These are phyloP conservation scores for Immersiella caudata DNA, from an alignment of 495 filamentous ascomycete genomes.

Conservation along the genomic window DNA sequence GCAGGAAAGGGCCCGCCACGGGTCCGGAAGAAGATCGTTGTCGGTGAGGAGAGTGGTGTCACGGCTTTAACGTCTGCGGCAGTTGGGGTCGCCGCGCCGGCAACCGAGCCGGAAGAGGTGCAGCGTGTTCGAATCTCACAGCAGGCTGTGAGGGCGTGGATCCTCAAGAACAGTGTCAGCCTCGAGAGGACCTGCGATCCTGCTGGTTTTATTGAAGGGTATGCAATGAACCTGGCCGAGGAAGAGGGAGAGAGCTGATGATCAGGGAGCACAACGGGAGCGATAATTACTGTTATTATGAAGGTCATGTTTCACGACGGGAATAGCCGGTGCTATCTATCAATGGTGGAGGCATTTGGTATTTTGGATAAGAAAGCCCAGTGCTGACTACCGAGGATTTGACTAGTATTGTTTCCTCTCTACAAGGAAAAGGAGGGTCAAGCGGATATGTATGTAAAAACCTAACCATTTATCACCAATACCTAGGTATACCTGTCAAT, in stretches of 20 bases:
- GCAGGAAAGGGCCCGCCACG: constrained; percentile 49
- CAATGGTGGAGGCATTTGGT: background rate
- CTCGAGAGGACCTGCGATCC: constrained; percentile 57
- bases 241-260: constrained; percentile 32
- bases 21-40: constrained; percentile 23
- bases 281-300: background rate
- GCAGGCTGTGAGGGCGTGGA: constrained; percentile 58
- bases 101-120: constrained; percentile 36
- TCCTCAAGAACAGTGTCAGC: constrained; percentile 47
- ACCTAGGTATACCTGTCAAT: no score
- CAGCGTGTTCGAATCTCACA: constrained; percentile 58
- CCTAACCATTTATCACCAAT: no score
- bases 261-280: constrained; percentile 5
- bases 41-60: constrained; percentile 7
- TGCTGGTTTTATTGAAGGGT: constrained; percentile 58
- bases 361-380: background rate
- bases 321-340: background rate
- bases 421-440: background rate
- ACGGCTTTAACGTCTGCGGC: background rate
- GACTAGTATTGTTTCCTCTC: background rate
- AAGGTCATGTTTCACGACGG: background rate
- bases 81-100: background rate
- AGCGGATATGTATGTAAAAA: no score
- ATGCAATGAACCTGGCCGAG: constrained; percentile 38
- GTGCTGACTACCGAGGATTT: background rate